Percentiles rank a stretch among this genome's conserved stretches.
Evolutionary conservation across 2,329 filamentous ascomycete species (phyloP).

Genomic region (Apiospora sp.): DNA sequence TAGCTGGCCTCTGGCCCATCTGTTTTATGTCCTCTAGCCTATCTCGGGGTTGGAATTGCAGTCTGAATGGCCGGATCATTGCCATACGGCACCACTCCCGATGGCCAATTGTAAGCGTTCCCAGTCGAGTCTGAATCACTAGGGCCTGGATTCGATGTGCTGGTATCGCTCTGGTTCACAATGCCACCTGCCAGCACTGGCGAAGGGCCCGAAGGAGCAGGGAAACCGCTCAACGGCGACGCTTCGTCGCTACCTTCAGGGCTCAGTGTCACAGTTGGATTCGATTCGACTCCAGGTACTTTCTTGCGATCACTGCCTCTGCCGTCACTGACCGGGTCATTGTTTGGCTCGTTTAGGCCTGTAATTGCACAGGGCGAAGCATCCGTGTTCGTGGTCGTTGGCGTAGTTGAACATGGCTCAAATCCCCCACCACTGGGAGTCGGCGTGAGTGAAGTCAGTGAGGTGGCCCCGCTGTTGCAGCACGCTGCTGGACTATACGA

Average conservation of each 20-base stretch:
- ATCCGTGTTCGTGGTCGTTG: neutral
- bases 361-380: neutral
- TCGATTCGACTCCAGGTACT: neutral
- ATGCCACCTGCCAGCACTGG: too few species aligned
- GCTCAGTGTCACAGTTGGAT: neutral
- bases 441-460: neutral
- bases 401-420: neutral
- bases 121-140: neutral
- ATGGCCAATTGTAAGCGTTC: neutral
- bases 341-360: neutral
- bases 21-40: neutral
- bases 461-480: neutral
- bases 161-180: too few species aligned
- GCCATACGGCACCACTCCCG: neutral
- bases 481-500: too few species aligned
- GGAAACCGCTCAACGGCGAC: too few species aligned
- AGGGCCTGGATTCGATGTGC: neutral
- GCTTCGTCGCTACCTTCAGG: neutral
- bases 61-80: neutral
- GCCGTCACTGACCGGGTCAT: neutral
- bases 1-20: neutral
- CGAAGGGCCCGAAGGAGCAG: too few species aligned
- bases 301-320: neutral
- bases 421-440: neutral
- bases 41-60: neutral